Evolutionary conservation across 2,329 filamentous ascomycete species (phyloP), one percentile per base, ranked within the genome.

Genomic region (Fusarium anguioides): DNA sequence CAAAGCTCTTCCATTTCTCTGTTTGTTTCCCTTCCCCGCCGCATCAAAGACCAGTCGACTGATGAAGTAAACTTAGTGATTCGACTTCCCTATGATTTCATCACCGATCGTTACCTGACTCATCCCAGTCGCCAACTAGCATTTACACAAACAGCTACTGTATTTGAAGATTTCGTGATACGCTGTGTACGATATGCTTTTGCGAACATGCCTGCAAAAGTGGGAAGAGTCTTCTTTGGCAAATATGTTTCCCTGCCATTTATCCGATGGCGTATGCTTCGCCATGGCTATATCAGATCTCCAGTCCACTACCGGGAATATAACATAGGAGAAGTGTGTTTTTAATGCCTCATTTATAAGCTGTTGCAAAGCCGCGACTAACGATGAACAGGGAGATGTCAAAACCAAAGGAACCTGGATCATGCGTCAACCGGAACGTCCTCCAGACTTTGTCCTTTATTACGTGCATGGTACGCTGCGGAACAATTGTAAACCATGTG

Each of bases 181-280:
- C 86, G 91, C 60, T 93, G 90, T 73, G 91, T 96, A 33, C 86
- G 91, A 51, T 94, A 91, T 82, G 91, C 90, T 15, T 95, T 95
- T 74, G 86, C 88, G 24, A 85, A 87, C 63, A 87, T 95, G 66
- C 89, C 90, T 4, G 84, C 90, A 10, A 82, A 80, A 31, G 85
- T 95, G 24, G 89, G 89, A 7, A 84, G 89, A 36, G 88, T 94
- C 17, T 95, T 96, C 82, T 93, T 96, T 76, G 90, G 88, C 8
- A 93, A 90, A 78, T 76, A 81, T 29, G 91, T 96, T 11, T 86
- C 90, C 2, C 75, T 93, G 47, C 91, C 92, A 1, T 95, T 95
- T 75, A 76, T 94, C 59, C 82, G 85, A 47, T 96, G 92, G 78
- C 87, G 92, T 33, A 89, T 94, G 86, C 76, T 93, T 45, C 84